A percentile compares a stretch with the other conserved stretches of the same genome.
phyloP scores from a whole-genome alignment of 805 yeast genomes.

The Barnettozyma californica region DNA sequence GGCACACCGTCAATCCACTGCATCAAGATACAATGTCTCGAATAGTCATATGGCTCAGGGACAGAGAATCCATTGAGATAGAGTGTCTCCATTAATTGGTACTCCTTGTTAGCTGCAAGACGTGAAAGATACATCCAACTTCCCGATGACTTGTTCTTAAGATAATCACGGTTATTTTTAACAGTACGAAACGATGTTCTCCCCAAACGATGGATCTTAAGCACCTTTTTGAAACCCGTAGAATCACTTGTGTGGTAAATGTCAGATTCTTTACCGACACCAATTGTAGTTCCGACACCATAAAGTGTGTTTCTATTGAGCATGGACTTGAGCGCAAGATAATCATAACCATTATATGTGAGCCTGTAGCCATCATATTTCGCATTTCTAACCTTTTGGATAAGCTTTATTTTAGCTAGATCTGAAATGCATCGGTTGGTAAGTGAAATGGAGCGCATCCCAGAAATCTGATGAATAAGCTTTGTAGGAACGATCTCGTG shows the following conservation, averaged over 20 bases:
- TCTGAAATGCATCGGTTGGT: conserved; percentile 78
- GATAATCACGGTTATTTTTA: conserved; percentile 88
- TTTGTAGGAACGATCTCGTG: conserved; percentile 93
- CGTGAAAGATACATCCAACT: conserved; percentile 92
- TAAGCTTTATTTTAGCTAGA: conserved; percentile 77
- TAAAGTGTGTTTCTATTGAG: conserved; percentile 66
- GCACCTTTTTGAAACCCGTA: conserved; percentile 59
- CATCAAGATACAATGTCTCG: conserved; percentile 92
- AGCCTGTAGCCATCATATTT: conserved; percentile 92
- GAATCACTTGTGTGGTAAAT: conserved; percentile 76
- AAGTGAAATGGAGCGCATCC: conserved; percentile 66
- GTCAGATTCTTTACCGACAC: conserved; percentile 97
- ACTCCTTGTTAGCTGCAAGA: conserved; percentile 90
- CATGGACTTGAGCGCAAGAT: conserved; percentile 82
- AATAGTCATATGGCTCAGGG: conserved; percentile 83
- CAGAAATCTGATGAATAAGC: conserved; percentile 75
- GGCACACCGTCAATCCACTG: conserved; percentile 85
- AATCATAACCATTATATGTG: conserved; percentile 88
- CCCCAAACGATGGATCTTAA: conserved; percentile 91
- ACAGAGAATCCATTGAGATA: conserved; percentile 74
- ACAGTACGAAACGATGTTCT: conserved; percentile 90
- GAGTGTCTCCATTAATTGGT: conserved; percentile 76
- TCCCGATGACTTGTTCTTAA: conserved; percentile 62
- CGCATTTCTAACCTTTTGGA: conserved; percentile 79
- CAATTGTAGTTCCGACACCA: conserved; percentile 82